Evolutionary conservation across 2,329 filamentous ascomycete species (phyloP), one percentile per base, ranked within the genome.

Genomic region (Hypomyces rosellus): DNA sequence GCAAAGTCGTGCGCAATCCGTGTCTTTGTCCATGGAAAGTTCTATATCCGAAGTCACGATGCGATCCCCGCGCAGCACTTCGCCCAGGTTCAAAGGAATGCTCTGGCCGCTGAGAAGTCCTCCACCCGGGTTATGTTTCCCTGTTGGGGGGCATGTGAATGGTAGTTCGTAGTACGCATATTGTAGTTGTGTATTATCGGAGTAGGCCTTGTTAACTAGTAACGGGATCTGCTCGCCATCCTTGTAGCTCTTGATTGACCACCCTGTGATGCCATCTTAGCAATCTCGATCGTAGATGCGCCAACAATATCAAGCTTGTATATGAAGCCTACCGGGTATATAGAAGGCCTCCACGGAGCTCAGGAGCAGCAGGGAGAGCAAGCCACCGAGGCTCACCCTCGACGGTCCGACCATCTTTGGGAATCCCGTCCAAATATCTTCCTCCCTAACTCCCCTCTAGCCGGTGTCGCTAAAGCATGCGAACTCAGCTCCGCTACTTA

Each of bases 121-220:
- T 5, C 81, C 82, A 36, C 84, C 85, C 46, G 78, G 75, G 57
- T 81, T 80, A 55, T 74, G 76, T 54, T 80, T 76, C 45, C 87
- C 87, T 8, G 83, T 87, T 1, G 88, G 86, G 11, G 87, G 86
- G 63, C 89, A 95, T 48, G 92, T 86, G 65, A 95, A 95, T 7
- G 89, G 89, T 1, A 95, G 82, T 60, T 93, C 87, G 65, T 86
- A 88, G 72, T 92, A 95, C 58, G 89, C 89, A 79, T 90, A 95
- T 67, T 95, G 89, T n/a, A 95, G 74, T 65, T 93, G 86, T 7
- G 88, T 93, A 61, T 88, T 84, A 69, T 95, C 89, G 49, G 89
- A 95, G 69, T 91, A 95, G 60, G 91, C 84, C 68, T 95, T 95
- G 73, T 95, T 95, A 57, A 93, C 87, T 50, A 92, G 82, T n/a